Evolutionary conservation across 345 rosid genomes (phyloP).

Genomic region (Moringa oleifera): DNA sequence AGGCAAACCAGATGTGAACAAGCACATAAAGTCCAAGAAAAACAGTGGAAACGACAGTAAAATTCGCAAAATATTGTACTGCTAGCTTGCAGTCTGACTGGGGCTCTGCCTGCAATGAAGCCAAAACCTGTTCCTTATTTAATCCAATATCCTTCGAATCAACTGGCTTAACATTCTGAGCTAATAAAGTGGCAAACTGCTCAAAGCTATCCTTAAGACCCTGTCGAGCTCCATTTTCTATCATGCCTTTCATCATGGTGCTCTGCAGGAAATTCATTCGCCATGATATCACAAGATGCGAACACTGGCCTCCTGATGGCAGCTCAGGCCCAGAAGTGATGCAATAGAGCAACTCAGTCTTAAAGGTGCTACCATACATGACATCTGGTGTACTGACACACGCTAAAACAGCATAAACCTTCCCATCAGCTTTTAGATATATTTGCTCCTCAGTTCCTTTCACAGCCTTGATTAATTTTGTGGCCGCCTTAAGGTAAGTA

Average conservation of each 20-base stretch:
- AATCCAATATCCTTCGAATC: constrained; percentile 76
- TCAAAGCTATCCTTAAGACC: constrained; percentile 83
- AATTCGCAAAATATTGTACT: constrained; percentile 74
- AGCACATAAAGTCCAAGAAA: constrained; percentile 63
- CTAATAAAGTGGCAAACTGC: constrained; percentile 51
- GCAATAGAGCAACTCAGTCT: constrained; percentile 62
- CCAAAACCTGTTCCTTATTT: constrained; percentile 77
- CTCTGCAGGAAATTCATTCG: constrained; percentile 81
- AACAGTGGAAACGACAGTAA: constrained; percentile 66
- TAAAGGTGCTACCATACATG: constrained; percentile 75
- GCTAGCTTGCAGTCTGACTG: constrained; percentile 87
- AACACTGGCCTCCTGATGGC: constrained; percentile 69
- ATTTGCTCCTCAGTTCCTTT: constrained; percentile 82
- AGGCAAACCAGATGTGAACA: constrained; percentile 61
- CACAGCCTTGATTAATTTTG: constrained; percentile 72
- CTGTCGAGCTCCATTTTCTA: constrained; percentile 83
- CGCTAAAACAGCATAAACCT: constrained; percentile 51
- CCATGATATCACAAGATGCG: constrained; percentile 86
- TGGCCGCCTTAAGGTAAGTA: constrained; percentile 71
- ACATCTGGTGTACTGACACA: constrained; percentile 87
- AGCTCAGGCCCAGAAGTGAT: constrained; percentile 76
- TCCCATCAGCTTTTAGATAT: constrained; percentile 75
- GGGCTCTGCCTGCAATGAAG: constrained; percentile 79
- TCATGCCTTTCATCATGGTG: constrained; percentile 93
- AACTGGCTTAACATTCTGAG: constrained; percentile 64